Base-by-base conservation (phyloP, 306 rosid genomes). In the Lathyrus oleraceus region DNA sequence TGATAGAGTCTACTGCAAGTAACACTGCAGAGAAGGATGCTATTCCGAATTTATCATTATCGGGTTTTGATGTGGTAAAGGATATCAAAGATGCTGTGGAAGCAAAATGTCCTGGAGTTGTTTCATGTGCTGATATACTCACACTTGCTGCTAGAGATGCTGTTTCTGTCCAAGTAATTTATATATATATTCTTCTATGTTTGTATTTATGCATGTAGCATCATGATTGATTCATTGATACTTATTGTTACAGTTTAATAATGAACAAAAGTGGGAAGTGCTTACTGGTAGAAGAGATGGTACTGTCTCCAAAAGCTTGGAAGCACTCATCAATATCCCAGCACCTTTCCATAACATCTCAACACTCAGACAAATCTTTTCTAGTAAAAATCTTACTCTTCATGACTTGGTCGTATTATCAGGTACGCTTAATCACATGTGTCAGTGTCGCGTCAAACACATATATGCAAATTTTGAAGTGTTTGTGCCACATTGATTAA, bases 221-320 rank as follows among this genome's bases (percentile, higher is more conserved):
- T 53, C n/a, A 10, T 20, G 39, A 20, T 53, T 53, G 2, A 12
- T 58, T 30, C 8, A 57, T 57, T 27, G 6, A 12, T 19, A 38
- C 11, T 38, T 51, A 20, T 38, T 14, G 36, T 19, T 78, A 69
- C 82, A 85, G 94, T 88, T 58, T 14, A 67, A 61, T 10, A 70
- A 64, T 27, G 49, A 75, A 2, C 67, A 79, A 13, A 3, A 32
- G 40, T 88, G 91, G 87, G 80, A 81, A 59, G 94, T 85, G 56
- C 87, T 80, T 40, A 88, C 88, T 7, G 90, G 94, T 8, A 81
- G 90, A 78, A 82, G 91, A 82, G 94, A 88, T 73, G 94, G 91
- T 12, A 77, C 1, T 14, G 82, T 79, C 14, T 85, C 90, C 4
- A 12, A 0, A 5, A 32, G 2, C 10, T 8, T 1, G 8, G 87